Percentiles rank a stretch among this genome's conserved stretches.
Conservation (phyloP, 257 asterid species). For the Lithospermum erythrorhizon region DNA sequence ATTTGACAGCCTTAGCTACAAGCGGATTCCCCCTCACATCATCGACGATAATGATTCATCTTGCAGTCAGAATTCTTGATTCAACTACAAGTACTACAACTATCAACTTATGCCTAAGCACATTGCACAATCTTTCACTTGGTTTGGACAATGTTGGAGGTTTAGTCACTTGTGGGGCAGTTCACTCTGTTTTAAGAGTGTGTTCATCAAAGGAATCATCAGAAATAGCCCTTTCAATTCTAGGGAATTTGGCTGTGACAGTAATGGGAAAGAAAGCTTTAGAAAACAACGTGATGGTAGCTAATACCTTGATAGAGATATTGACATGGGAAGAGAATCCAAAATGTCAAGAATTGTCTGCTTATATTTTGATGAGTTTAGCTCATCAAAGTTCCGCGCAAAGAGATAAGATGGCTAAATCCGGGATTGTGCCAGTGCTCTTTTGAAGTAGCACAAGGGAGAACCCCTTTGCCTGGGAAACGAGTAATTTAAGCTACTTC, state of each 20-base stretch:
- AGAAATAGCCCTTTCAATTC: conserved; percentile 50
- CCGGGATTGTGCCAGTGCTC: conserved; percentile 76
- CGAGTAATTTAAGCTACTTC: conserved; percentile 72
- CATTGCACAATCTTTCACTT: conserved; percentile 56
- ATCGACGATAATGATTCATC: conserved; percentile 33
- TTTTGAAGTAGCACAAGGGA: conserved; percentile 63
- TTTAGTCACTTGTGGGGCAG: conserved; percentile 30
- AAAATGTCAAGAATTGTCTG: conserved; percentile 62
- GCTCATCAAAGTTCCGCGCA: conserved; percentile 73
- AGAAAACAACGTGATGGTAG: conserved; percentile 42
- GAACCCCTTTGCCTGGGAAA: conserved; percentile 70
- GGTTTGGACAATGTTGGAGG: conserved; percentile 34
- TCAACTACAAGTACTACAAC: conserved; percentile 40
- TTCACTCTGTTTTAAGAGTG: conserved; percentile 28
- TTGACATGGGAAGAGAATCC: conserved; percentile 76
- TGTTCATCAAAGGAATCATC: conserved; percentile 36
- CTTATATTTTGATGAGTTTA: conserved; percentile 72
- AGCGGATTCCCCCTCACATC: conserved; percentile 36
- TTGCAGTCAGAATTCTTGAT: conserved; percentile 39
- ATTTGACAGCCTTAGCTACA: conserved; percentile 52
- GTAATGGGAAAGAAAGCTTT: conserved; percentile 42
- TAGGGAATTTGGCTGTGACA: conserved; percentile 69
- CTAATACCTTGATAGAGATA: conserved; percentile 59
- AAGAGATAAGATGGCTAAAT: conserved; percentile 66
- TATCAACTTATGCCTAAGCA: conserved; percentile 33